Conservation (phyloP, 192 early-diverging fungal species). For the Gryganskiella cystojenkinii region DNA sequence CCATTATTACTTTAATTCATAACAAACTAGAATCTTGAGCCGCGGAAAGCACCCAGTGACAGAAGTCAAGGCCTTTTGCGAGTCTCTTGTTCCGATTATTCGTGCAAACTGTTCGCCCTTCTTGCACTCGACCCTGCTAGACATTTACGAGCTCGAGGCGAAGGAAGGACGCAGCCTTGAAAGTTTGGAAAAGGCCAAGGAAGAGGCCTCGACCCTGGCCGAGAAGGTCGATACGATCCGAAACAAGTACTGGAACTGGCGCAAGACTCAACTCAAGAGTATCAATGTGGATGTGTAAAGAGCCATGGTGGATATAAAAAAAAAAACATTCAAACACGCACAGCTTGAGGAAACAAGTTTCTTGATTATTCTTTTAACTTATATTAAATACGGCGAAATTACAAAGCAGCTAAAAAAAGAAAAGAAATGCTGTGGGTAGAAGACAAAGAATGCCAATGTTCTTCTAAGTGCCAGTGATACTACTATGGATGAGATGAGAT, state of each 20-base stretch:
- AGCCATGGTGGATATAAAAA: too few species aligned
- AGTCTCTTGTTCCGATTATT: conserved; percentile 28
- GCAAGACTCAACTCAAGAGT: conserved; percentile 42
- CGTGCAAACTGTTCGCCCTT: conserved; percentile 50
- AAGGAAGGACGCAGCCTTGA: conserved; percentile 11
- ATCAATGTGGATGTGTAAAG: conserved; percentile 19
- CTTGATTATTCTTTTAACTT: too few species aligned
- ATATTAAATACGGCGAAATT: too few species aligned
- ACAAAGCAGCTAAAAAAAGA: too few species aligned
- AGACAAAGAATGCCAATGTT: too few species aligned
- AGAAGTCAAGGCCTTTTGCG: conserved; percentile 56
- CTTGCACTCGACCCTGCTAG: conserved; percentile 53
- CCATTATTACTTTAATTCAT: neutral
- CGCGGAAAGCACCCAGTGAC: conserved; percentile 35
- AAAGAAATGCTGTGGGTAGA: too few species aligned
- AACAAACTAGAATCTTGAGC: conserved; percentile 50
- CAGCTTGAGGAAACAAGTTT: too few species aligned
- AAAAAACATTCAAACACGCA: too few species aligned
- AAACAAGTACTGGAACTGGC: conserved; percentile 75
- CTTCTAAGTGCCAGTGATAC: too few species aligned
- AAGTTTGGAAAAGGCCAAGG: conserved; percentile 45
- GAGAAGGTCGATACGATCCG: conserved; percentile 71
- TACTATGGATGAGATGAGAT: too few species aligned
- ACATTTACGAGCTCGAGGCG: conserved; percentile 61
- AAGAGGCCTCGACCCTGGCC: conserved; percentile 59